Evolutionary conservation across 352 stramenopile species (phyloP), one percentile per base, ranked within the genome.

Genomic region (Pythium rishiriense): DNA sequence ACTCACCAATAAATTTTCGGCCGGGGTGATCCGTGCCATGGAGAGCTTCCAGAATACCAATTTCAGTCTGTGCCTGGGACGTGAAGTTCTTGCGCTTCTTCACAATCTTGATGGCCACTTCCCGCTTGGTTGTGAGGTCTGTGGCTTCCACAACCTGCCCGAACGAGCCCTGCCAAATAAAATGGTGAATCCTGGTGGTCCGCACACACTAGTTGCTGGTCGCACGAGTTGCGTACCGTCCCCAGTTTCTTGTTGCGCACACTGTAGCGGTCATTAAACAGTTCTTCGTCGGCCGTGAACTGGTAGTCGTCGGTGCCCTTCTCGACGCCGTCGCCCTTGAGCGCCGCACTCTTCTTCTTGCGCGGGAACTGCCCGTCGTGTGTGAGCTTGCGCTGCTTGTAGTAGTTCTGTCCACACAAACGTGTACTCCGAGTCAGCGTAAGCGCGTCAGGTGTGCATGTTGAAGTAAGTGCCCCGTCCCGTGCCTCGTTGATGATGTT

Each of bases 71-170:
- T 7, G 97, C 97, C 70, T 99, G 97, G 51, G 94, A 76, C 22
- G 93, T 91, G 70, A 99, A 99, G 48, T 97, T 91, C 68, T 97
- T 97, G 65, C 98, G 98, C 70, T 95, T 99, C 81, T 99, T 99
- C 55, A 99, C 98, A 62, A 99, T 98, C 79, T 99, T 99, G 69
- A 99, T 98, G 10, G 96, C 96, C n/a, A 99, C 96, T n/a, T 97
- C 72, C 43, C 81, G 61, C 4, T 90, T 74, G 1, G 83, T 97
- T 60, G 85, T 55, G 10, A 82, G 78, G 64, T 96, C 88, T 7
- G 83, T n/a, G 10, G 79, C 86, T 62, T 93, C 80, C 41, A 93
- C 74, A 10, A 96, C 88, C 63, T 92, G 80, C 22, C 88, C 88
- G 61, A 96, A 96, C 6, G 88, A 91, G 15, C 88, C 88, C 85